These are phyloP conservation scores for Pilatotrama ljubarskyi DNA, from an alignment of 768 basidiomycete species.

Conservation along the genomic window DNA sequence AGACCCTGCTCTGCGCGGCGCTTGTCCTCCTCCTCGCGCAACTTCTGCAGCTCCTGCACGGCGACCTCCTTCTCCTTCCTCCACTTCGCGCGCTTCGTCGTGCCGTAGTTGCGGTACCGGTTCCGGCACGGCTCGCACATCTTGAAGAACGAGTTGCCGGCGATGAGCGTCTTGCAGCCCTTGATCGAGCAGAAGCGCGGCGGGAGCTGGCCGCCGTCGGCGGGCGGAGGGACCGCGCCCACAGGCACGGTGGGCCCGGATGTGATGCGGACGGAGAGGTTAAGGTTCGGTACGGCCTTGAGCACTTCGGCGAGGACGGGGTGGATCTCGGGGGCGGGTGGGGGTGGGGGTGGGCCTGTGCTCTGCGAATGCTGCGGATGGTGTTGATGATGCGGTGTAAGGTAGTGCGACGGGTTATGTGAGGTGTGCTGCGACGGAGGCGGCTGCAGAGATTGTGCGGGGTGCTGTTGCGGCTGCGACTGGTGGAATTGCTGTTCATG, in stretches of 20 bases:
- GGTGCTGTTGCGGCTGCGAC: neutral
- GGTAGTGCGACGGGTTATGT: neutral
- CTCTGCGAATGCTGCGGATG: neutral
- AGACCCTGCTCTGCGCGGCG: conserved; percentile 37
- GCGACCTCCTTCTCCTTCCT: conserved; percentile 46
- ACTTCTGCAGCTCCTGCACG: conserved; percentile 40
- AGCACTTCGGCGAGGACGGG: conserved; percentile 10
- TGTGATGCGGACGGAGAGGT: conserved; percentile 17
- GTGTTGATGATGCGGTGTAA: neutral
- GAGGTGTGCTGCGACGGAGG: neutral
- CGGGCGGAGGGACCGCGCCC: neutral
- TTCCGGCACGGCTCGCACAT: conserved; percentile 41
- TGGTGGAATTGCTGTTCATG: neutral
- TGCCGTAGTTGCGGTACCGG: conserved; percentile 53
- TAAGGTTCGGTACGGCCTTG: conserved; percentile 13
- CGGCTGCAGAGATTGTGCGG: neutral
- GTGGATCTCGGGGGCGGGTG: conserved; percentile 9
- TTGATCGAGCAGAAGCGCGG: conserved; percentile 52
- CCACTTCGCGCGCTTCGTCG: conserved; percentile 56
- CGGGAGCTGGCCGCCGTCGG: conserved; percentile 16
- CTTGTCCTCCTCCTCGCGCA: conserved; percentile 41
- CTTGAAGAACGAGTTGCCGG: conserved; percentile 35
- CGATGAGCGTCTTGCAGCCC: conserved; percentile 50
- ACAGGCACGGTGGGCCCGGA: conserved; percentile 20
- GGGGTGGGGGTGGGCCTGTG: conserved; percentile 9